phyloP scores from a whole-genome alignment of 1,284 basidiomycete genomes.

The Vanrija humicola region DNA sequence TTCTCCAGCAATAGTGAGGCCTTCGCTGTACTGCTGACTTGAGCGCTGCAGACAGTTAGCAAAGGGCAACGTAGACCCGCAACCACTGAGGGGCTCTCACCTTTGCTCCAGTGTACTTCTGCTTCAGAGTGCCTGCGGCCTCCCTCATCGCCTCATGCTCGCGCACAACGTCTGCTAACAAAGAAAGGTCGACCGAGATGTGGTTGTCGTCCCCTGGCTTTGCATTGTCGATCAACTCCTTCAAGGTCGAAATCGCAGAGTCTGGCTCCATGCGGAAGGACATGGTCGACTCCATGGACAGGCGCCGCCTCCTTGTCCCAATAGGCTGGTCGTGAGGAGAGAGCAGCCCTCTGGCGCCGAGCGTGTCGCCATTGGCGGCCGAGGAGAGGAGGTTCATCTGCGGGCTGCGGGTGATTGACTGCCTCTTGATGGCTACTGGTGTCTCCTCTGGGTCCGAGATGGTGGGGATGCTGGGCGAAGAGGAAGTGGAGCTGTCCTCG shows the following conservation, averaged over 20 bases:
- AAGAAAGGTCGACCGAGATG: constrained; percentile 66
- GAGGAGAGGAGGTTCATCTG: constrained; percentile 22
- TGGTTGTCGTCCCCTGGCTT: constrained; percentile 61
- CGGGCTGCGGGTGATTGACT: constrained; percentile 19
- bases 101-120: constrained; percentile 79
- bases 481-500: no score
- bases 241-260: constrained; percentile 26
- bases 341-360: constrained; percentile 18
- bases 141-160: constrained; percentile 65
- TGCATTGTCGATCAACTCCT: constrained; percentile 58
- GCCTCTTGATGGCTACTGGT: not conserved
- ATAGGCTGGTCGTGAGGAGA: constrained; percentile 26
- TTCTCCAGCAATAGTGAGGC: constrained; percentile 82
- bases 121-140: constrained; percentile 65
- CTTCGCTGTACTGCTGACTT: constrained; percentile 87
- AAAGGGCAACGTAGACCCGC: not conserved
- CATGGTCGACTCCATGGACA: constrained; percentile 34
- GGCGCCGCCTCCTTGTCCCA: constrained; percentile 31
- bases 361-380: constrained; percentile 14
- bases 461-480: no score
- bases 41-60: constrained; percentile 57
- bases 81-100: constrained; percentile 43
- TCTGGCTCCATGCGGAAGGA: constrained; percentile 33
- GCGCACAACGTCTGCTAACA: constrained; percentile 68
- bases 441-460: not conserved